Percentiles rank a stretch among this genome's conserved stretches.
Conservation (phyloP, 1,284 basidiomycete species). For the Porodaedalea pini region DNA sequence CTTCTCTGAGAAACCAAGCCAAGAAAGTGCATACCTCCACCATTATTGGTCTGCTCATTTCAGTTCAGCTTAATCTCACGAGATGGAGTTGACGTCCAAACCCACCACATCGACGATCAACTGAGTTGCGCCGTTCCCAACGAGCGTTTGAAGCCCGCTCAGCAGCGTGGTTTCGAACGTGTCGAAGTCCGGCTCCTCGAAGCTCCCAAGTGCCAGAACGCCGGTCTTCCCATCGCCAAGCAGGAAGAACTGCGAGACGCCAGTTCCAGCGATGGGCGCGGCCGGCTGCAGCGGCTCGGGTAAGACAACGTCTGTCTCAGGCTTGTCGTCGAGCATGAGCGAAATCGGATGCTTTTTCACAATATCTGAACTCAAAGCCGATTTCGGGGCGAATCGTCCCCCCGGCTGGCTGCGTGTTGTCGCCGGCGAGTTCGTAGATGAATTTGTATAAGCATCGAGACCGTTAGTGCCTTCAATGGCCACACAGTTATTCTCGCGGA, state of each 20-base stretch:
- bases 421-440: conserved; percentile 12
- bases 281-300: conserved; percentile 45
- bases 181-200: conserved; percentile 44
- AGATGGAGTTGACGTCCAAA: conserved; percentile 1
- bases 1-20: background rate
- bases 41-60: conserved; percentile 49
- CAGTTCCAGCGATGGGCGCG: conserved; percentile 40
- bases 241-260: conserved; percentile 53
- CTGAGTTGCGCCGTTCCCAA: conserved; percentile 45
- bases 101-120: conserved; percentile 57
- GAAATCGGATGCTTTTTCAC: conserved; percentile 44
- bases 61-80: background rate
- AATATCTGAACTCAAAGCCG: conserved; percentile 33
- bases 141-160: conserved; percentile 47
- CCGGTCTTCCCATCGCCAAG: conserved; percentile 53
- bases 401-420: conserved; percentile 25
- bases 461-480: conserved; percentile 51
- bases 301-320: conserved; percentile 46
- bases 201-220: conserved; percentile 57
- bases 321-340: conserved; percentile 46
- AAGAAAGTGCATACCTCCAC: conserved; percentile 41
- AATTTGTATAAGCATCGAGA: conserved; percentile 36
- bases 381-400: conserved; percentile 46
- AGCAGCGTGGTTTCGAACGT: conserved; percentile 44
- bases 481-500: conserved; percentile 51